Evolutionary conservation across 805 yeast species (phyloP).

Genomic region (Saccharomycopsis fibuligera): DNA sequence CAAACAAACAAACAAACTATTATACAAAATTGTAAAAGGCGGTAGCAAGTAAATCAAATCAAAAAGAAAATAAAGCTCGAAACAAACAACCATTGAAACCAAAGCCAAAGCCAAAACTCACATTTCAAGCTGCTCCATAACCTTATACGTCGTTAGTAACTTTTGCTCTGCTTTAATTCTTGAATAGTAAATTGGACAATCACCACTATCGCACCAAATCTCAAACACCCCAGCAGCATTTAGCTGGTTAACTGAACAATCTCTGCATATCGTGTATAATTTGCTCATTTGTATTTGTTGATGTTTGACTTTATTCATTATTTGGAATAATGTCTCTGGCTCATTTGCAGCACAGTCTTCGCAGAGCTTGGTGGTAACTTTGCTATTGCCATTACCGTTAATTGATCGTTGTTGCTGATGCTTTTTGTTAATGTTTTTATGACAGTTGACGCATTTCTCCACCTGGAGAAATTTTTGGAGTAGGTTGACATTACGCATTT

Average conservation of each 20-base stretch:
- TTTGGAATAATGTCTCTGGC: constrained; percentile 12
- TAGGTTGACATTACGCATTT: constrained; percentile 8
- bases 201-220: constrained; percentile 8
- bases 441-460: constrained; percentile 22
- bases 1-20: too few relatives aligned
- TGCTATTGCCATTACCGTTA: not conserved
- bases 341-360: constrained; percentile 12
- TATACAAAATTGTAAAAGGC: too few relatives aligned
- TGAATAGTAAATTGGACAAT: constrained; percentile 14
- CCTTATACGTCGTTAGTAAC: not conserved
- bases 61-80: too few relatives aligned
- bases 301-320: constrained; percentile 18
- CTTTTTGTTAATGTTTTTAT: not conserved
- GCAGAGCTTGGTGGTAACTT: constrained; percentile 14
- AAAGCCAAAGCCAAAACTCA: too few relatives aligned
- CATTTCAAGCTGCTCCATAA: too few relatives aligned
- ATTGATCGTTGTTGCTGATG: too few relatives aligned
- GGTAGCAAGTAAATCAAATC: too few relatives aligned
- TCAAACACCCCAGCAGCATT: constrained; percentile 14
- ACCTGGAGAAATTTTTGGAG: constrained; percentile 19
- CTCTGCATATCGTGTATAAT: constrained; percentile 25
- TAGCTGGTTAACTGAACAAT: constrained; percentile 21
- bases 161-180: not conserved
- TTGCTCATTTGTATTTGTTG: constrained; percentile 21
- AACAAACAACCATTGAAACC: too few relatives aligned